phyloP scores from a whole-genome alignment of 441 rosid species.

The Dalechampia spathulata region DNA sequence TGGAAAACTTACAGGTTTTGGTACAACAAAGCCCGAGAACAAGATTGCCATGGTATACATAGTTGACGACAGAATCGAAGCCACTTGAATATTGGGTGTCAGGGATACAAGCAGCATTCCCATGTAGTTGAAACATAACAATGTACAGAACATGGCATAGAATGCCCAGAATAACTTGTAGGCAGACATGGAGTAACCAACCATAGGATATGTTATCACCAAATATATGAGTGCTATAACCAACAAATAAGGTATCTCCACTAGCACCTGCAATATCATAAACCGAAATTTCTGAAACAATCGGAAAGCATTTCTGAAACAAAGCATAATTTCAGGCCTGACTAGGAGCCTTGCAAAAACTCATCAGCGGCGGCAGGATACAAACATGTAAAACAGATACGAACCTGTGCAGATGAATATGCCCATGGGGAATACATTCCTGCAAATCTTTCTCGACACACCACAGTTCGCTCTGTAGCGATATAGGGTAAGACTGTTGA shows the following conservation, averaged over 20 bases:
- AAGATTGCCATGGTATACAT: conserved; percentile 27
- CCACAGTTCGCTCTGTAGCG: conserved; percentile 44
- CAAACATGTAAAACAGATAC: neutral
- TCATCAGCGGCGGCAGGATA: neutral
- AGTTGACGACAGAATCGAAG: conserved; percentile 27
- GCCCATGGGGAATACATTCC: conserved; percentile 70
- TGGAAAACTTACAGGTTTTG: conserved; percentile 35
- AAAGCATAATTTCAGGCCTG: too few relatives aligned
- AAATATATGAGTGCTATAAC: conserved; percentile 24
- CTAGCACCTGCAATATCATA: conserved; percentile 26
- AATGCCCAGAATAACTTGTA: conserved; percentile 40
- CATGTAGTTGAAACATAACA: conserved; percentile 33
- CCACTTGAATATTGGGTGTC: conserved; percentile 37
- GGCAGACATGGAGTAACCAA: conserved; percentile 32
- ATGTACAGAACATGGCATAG: conserved; percentile 30
- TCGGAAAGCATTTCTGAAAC: too few relatives aligned
- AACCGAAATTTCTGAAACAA: neutral
- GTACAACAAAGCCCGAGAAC: conserved; percentile 39
- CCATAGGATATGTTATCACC: conserved; percentile 36
- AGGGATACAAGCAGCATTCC: conserved; percentile 39
- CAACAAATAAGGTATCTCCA: conserved; percentile 40
- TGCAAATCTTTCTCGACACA: conserved; percentile 63
- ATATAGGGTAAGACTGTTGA: conserved; percentile 39
- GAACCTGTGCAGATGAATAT: conserved; percentile 60
- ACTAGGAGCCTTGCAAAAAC: too few relatives aligned